phyloP scores from a whole-genome alignment of 2,329 filamentous ascomycete genomes.

The Sporothrix phasma region DNA sequence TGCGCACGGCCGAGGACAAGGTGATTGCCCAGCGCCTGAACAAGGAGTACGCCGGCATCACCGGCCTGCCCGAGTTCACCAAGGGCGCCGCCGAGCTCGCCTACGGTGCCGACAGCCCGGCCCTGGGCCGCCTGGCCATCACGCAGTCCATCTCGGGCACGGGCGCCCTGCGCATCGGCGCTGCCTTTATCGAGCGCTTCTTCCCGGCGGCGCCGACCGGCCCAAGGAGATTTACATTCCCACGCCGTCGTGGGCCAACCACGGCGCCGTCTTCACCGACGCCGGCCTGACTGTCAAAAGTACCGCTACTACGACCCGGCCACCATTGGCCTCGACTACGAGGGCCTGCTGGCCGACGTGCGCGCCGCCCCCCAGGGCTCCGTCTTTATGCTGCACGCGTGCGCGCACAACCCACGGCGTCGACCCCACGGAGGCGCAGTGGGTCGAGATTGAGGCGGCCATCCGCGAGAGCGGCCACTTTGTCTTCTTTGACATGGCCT shows the following conservation, averaged over 20 bases:
- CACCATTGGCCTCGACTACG: conserved; percentile 95
- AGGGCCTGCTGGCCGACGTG: conserved; percentile 83
- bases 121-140: conserved; percentile 72
- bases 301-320: conserved; percentile 99
- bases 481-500: conserved; percentile 98
- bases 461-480: conserved; percentile 83
- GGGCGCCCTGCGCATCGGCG: conserved; percentile 88
- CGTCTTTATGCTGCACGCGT: conserved; percentile 90
- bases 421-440: conserved; percentile 85
- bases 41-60: conserved; percentile 98
- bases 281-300: conserved; percentile 83
- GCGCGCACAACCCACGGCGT: conserved; percentile 94
- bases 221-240: conserved; percentile 92
- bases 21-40: conserved; percentile 68
- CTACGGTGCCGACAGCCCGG: conserved; percentile 68
- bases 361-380: conserved; percentile 78
- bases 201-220: conserved; percentile 52
- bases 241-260: conserved; percentile 94
- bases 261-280: conserved; percentile 92
- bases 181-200: conserved; percentile 84
- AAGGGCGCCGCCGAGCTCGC: conserved; percentile 83
- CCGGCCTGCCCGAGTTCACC: conserved; percentile 88
- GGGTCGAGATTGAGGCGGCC: conserved; percentile 78
- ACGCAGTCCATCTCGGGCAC: conserved; percentile 98
- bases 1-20: conserved; percentile 79